Conservation (phyloP, 257 asterid species). For the Scutellaria barbata region DNA sequence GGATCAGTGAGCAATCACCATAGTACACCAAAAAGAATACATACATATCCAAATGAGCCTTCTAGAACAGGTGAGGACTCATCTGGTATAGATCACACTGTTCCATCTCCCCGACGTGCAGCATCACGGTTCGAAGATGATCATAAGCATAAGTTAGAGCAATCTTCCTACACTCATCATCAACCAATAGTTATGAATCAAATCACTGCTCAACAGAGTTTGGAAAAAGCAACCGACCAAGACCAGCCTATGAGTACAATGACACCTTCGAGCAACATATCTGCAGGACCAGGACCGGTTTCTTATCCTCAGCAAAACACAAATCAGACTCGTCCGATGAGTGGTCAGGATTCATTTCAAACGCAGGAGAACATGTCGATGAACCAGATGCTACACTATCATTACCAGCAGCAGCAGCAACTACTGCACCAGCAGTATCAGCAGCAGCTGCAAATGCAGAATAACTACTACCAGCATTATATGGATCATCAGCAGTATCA, state of each 20-base stretch:
- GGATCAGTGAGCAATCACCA: slow-evolving; percentile 37
- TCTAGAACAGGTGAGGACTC: slow-evolving; percentile 37
- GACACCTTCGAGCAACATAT: slow-evolving; percentile 35
- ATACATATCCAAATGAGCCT: slow-evolving; percentile 35
- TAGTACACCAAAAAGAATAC: slow-evolving; percentile 26
- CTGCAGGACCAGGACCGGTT: slow-evolving; percentile 39
- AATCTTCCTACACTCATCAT: slow-evolving; percentile 21
- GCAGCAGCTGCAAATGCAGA: slow-evolving; percentile 55
- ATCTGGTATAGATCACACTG: slow-evolving; percentile 34
- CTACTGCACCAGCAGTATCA: slow-evolving; percentile 66
- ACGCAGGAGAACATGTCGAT: slow-evolving; percentile 40
- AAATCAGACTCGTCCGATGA: slow-evolving; percentile 31
- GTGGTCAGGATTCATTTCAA: slow-evolving; percentile 44
- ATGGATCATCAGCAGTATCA: slow-evolving; percentile 49
- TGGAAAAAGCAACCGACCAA: slow-evolving; percentile 31
- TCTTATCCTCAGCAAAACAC: slow-evolving; percentile 46
- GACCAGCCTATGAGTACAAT: slow-evolving; percentile 30
- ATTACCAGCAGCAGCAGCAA: slow-evolving; percentile 68
- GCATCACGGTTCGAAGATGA: slow-evolving; percentile 37
- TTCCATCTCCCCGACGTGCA: slow-evolving; percentile 37
- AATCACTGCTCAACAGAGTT: slow-evolving; percentile 26
- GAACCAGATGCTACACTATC: slow-evolving; percentile 61
- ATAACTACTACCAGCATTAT: slow-evolving; percentile 45
- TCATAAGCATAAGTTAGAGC: slow-evolving; percentile 32
- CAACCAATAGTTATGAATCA: slow-evolving; percentile 30